Conservation (phyloP, 768 basidiomycete species). For the Clavaria fumosa region DNA sequence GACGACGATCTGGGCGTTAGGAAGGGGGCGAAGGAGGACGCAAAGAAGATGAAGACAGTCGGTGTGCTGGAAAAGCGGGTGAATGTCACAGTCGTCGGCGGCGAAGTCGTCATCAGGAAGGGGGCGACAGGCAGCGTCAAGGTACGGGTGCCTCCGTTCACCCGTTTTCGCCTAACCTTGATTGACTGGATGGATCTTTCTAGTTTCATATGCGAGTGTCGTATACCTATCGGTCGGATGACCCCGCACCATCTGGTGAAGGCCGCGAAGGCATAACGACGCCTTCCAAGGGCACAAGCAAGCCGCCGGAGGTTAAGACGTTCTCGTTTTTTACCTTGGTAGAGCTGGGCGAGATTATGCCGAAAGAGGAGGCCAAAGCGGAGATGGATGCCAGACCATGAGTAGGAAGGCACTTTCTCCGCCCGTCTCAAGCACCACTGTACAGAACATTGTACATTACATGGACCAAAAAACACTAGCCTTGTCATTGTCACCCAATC, state of each 20-base stretch:
- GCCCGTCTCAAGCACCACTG: no score
- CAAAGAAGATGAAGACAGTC: constrained; percentile 39
- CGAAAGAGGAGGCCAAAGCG: constrained; percentile 34
- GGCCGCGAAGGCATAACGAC: constrained; percentile 30
- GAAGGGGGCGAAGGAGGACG: constrained; percentile 29
- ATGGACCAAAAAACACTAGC: background rate
- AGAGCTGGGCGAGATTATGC: constrained; percentile 57
- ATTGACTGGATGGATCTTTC: no score
- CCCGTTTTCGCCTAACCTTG: background rate
- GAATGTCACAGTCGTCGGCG: constrained; percentile 77
- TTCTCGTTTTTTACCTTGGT: constrained; percentile 84
- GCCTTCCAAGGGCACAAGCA: constrained; percentile 26
- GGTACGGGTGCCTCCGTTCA: constrained; percentile 29
- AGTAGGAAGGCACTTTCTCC: no score
- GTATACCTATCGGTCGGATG: constrained; percentile 89
- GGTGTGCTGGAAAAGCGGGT: constrained; percentile 81
- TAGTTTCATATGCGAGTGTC: constrained; percentile 92
- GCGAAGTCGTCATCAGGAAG: constrained; percentile 76
- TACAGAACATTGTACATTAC: no score
- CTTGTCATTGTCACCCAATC: background rate
- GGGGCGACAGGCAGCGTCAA: constrained; percentile 66
- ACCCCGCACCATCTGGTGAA: constrained; percentile 52
- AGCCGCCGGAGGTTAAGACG: constrained; percentile 62
- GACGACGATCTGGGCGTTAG: constrained; percentile 36
- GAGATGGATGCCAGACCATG: constrained; percentile 14